Conservation (phyloP, 2,329 filamentous ascomycete species). For the Neopestalotiopsis rosae region DNA sequence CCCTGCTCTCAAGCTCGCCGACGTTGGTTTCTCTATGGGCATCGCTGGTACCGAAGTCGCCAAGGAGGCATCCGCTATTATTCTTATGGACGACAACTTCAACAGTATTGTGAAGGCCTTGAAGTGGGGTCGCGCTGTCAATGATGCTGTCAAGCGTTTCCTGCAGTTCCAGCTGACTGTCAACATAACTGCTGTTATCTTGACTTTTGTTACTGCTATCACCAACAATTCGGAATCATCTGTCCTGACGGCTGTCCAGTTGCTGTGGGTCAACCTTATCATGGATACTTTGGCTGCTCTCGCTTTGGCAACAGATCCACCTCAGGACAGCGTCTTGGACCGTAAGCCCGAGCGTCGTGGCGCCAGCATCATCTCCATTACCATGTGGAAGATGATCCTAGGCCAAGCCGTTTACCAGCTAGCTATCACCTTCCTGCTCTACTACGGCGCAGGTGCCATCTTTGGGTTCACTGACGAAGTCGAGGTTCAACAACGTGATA, state of each 20-base stretch:
- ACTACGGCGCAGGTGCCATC: constrained; percentile 72
- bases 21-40: constrained; percentile 87
- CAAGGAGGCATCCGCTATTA: constrained; percentile 84
- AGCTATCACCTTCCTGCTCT: constrained; percentile 77
- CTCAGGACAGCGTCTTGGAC: constrained; percentile 78
- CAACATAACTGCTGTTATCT: constrained; percentile 86
- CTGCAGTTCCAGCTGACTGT: constrained; percentile 82
- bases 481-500: constrained; percentile 63
- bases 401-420: constrained; percentile 92
- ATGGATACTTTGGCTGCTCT: constrained; percentile 96
- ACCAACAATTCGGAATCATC: constrained; percentile 71
- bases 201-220: constrained; percentile 89
- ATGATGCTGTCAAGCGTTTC: constrained; percentile 79
- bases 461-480: constrained; percentile 51
- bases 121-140: constrained; percentile 80
- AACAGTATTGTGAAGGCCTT: constrained; percentile 84
- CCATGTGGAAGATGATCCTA: constrained; percentile 99
- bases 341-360: constrained; percentile 70
- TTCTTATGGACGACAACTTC: constrained; percentile 89
- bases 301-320: constrained; percentile 89
- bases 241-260: constrained; percentile 86
- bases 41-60: constrained; percentile 84
- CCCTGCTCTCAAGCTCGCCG: constrained; percentile 79
- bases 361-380: constrained; percentile 74
- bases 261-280: constrained; percentile 96